Percentiles rank a stretch among this genome's conserved stretches.
phyloP scores from a whole-genome alignment of 164 flowering plant genomes.

The Litsea cubeba region DNA sequence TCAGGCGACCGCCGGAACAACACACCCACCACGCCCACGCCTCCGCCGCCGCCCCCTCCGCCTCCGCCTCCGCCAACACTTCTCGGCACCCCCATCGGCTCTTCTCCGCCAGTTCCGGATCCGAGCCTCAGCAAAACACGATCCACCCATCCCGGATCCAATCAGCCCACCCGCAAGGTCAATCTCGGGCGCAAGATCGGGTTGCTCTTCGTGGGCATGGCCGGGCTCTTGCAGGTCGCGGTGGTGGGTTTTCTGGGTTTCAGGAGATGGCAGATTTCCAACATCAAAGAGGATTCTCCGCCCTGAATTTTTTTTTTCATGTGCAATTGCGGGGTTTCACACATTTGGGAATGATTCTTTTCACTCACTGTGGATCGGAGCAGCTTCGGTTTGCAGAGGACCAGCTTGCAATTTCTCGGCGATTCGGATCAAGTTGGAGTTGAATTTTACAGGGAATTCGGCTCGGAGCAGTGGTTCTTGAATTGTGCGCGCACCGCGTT shows the following conservation, averaged over 20 bases:
- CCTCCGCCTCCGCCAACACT: background rate
- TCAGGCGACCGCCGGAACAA: background rate
- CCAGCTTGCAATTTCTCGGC: too few relatives aligned
- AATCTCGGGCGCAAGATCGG: constrained; percentile 26
- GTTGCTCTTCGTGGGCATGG: constrained; percentile 23
- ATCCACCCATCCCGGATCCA: background rate
- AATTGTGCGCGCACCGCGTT: background rate
- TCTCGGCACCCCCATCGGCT: too few relatives aligned
- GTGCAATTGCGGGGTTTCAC: too few relatives aligned
- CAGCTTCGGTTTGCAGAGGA: background rate
- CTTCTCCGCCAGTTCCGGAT: too few relatives aligned
- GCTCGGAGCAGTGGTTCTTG: background rate
- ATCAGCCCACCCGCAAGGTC: background rate
- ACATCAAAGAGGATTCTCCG: constrained; percentile 2
- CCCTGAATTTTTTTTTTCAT: background rate
- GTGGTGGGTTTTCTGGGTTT: constrained; percentile 21
- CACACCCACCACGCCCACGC: background rate
- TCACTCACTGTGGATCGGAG: background rate
- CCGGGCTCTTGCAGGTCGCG: constrained; percentile 23
- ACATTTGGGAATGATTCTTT: background rate
- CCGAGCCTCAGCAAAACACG: background rate
- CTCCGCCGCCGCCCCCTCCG: background rate
- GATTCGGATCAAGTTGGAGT: too few relatives aligned
- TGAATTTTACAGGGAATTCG: background rate
- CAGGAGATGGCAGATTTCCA: constrained; percentile 23